Conservation (phyloP, 495 filamentous ascomycete genomes). For the Sabuloglossum arenarium region DNA sequence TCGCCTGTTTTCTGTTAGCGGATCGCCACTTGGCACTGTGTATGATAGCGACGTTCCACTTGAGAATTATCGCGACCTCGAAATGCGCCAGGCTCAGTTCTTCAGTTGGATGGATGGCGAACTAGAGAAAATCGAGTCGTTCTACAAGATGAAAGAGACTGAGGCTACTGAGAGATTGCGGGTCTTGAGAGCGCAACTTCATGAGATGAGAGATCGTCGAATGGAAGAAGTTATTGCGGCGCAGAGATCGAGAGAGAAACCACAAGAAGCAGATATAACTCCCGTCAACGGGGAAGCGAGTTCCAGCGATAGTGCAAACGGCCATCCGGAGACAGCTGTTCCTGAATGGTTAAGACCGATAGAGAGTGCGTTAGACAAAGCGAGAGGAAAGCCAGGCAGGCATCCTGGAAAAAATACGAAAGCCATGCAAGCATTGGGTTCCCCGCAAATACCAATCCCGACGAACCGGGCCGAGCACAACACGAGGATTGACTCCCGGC, state of each 20-base stretch:
- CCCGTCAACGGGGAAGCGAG: background rate
- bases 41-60: conserved; percentile 9
- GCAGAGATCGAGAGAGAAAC: conserved; percentile 16
- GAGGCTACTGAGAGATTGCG: conserved; percentile 52
- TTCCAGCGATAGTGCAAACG: background rate
- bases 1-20: conserved; percentile 19
- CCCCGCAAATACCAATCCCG: background rate
- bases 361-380: conserved; percentile 12
- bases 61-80: conserved; percentile 27
- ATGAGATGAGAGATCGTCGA: conserved; percentile 67
- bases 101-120: conserved; percentile 58
- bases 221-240: conserved; percentile 39
- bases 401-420: conserved; percentile 7
- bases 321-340: background rate
- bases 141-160: conserved; percentile 65
- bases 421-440: background rate
- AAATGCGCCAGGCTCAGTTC: conserved; percentile 49
- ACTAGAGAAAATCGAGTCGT: conserved; percentile 66
- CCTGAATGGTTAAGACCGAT: conserved; percentile 17
- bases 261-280: background rate
- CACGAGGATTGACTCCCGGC: conserved; percentile 18
- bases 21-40: background rate
- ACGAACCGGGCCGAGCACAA: background rate
- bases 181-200: conserved; percentile 56
- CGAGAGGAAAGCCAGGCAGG: conserved; percentile 16